Percentiles rank a stretch among this genome's conserved stretches.
These are phyloP conservation scores for Penicillium dipodomyicola DNA, from an alignment of 495 filamentous ascomycete species.

Conservation along the genomic window DNA sequence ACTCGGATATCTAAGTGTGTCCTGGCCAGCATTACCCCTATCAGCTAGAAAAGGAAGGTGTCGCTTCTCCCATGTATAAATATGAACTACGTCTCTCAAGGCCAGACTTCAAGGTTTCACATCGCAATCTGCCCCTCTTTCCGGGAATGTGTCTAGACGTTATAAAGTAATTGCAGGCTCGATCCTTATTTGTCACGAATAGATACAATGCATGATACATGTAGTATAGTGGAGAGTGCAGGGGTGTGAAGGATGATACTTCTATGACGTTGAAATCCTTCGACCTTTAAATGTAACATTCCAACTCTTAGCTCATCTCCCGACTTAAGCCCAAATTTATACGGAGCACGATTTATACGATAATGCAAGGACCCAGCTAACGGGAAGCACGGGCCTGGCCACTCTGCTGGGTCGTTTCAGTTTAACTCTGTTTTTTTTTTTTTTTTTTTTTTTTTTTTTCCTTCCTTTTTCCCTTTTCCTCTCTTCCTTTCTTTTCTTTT, in stretches of 20 bases:
- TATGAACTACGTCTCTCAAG: background rate
- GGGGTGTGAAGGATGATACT: background rate
- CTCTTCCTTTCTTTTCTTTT: background rate
- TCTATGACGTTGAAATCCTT: constrained; percentile 4
- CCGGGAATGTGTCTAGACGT: background rate
- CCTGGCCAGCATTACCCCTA: background rate
- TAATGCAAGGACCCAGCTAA: constrained; percentile 16
- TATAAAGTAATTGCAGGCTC: background rate
- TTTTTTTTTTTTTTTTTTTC: background rate
- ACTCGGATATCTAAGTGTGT: background rate
- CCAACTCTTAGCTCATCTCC: background rate
- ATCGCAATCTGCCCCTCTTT: background rate
- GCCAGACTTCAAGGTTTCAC: constrained; percentile 3
- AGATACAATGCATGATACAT: background rate
- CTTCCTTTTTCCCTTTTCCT: background rate
- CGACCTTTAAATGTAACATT: too few species aligned
- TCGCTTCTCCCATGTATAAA: background rate
- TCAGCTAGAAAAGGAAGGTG: constrained; percentile 6
- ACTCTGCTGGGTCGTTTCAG: constrained; percentile 35
- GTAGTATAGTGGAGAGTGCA: background rate
- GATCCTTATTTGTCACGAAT: background rate
- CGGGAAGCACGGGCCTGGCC: constrained; percentile 37
- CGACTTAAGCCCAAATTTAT: constrained; percentile 6
- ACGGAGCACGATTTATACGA: background rate
- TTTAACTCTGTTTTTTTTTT: constrained; percentile 13